phyloP scores from a whole-genome alignment of 2,329 filamentous ascomycete species.

The Sclerotinia sclerotiorum region DNA sequence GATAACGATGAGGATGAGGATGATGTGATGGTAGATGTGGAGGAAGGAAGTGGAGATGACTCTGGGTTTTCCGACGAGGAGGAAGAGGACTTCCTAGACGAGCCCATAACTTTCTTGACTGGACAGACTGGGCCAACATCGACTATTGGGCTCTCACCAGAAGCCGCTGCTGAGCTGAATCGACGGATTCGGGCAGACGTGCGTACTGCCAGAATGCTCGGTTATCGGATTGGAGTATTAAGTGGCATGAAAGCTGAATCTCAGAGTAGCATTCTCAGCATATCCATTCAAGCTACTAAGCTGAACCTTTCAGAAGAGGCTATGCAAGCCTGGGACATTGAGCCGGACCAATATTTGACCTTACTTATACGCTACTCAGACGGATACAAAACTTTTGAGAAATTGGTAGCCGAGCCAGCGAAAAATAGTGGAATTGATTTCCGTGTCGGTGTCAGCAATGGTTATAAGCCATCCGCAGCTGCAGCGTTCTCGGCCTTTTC shows the following conservation, averaged over 20 bases:
- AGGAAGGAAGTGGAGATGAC: conserved; percentile 31
- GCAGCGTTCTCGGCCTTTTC: conserved; percentile 44
- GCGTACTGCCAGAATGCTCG: conserved; percentile 57
- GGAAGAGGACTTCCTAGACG: conserved; percentile 38
- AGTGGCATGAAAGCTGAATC: conserved; percentile 47
- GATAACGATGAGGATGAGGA: conserved; percentile 35
- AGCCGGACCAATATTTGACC: conserved; percentile 66
- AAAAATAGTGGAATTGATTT: conserved; percentile 52
- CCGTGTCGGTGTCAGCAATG: conserved; percentile 67
- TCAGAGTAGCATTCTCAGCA: conserved; percentile 53
- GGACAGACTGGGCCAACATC: conserved; percentile 6
- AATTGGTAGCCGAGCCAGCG: conserved; percentile 48
- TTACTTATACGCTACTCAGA: conserved; percentile 65
- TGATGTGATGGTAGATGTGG: conserved; percentile 32
- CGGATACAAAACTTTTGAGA: conserved; percentile 61
- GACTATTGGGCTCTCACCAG: conserved; percentile 23
- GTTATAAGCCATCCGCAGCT: conserved; percentile 66
- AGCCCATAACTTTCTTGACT: conserved; percentile 4
- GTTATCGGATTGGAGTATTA: conserved; percentile 68
- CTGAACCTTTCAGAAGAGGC: conserved; percentile 73
- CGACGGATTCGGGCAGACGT: conserved; percentile 61
- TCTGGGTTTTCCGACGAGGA: conserved; percentile 22
- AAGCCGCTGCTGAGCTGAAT: conserved; percentile 26
- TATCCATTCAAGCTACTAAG: conserved; percentile 69
- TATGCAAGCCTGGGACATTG: conserved; percentile 74